Base-by-base conservation (phyloP, 2,329 filamentous ascomycete species). In the Penicillium sp. region DNA sequence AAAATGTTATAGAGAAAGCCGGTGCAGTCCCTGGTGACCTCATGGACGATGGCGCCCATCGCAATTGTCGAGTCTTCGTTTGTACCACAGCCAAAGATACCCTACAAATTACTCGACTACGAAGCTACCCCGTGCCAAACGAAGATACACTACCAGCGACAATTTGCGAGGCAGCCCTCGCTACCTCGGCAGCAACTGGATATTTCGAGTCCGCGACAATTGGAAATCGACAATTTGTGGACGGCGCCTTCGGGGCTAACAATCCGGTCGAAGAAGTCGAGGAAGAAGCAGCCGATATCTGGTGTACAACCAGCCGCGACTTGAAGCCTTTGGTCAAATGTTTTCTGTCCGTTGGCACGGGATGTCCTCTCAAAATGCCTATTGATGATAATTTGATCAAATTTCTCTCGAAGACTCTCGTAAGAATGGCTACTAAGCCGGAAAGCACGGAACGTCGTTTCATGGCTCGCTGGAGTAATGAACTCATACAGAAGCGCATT, bases 101-200 rank as follows among this genome's bases (percentile, higher is more conserved):
- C 0, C 15, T 67, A 0, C 44, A 64, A 28, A 37, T 64, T 4
- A 58, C 56, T 2, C 45, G 64, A 0, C 37, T 69, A 15, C 64
- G 66, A 19, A 69, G 59, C 35, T 69, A 69, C 17, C 0, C n/a
- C 5, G 56, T 57, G 0, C 3, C 53, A 0, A 57, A 68, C 30
- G 62, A 69, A 19, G 22, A 37, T 12, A 5, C 30, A 1, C 7
- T 54, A 1, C 15, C 47, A 3, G 58, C 57, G 0, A 68, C 78
- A 1, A 84, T 86, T 44, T 85, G 82, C 78, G 72, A 84, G 69
- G 83, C 84, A 0, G 83, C 81, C 0, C 72, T 83, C 8, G 84
- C 83, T 1, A 85, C 83, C 0, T 82, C 80, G 1, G 84, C 84
- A 2, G 83, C 83, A 0, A 83, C 83, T 1, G 47, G 47, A 1